A percentile compares a stretch with the other conserved stretches of the same genome.
phyloP scores from a whole-genome alignment of 1,139 yeast species.

The Geotrichum citri-aurantii region DNA sequence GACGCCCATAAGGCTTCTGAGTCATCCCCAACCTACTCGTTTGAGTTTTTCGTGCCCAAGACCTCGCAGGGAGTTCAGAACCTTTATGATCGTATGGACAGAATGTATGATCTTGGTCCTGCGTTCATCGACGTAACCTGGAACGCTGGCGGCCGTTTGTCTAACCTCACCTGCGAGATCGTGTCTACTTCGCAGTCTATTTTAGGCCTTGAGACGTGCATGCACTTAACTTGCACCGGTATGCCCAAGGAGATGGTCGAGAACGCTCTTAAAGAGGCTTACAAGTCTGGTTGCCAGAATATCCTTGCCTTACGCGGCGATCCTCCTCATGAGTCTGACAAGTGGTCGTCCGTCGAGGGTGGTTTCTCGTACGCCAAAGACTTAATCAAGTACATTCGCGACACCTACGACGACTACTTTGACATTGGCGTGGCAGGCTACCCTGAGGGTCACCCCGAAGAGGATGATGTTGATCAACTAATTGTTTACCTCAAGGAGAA shows the following conservation, averaged over 20 bases:
- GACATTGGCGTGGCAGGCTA: conserved; percentile 91
- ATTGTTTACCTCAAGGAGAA: conserved; percentile 73
- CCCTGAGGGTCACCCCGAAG: conserved; percentile 98
- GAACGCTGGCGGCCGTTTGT: conserved; percentile 94
- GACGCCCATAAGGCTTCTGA: conserved; percentile 31
- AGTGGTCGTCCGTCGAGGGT: conserved; percentile 50
- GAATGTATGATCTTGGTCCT: conserved; percentile 92
- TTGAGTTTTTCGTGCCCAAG: conserved; percentile 97
- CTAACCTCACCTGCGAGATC: conserved; percentile 80
- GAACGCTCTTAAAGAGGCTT: conserved; percentile 79
- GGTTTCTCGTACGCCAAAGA: conserved; percentile 77
- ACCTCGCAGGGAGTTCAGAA: conserved; percentile 96
- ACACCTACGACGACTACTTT: conserved; percentile 66
- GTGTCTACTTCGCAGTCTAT: conserved; percentile 88
- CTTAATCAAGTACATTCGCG: conserved; percentile 68
- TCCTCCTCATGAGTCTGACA: conserved; percentile 55
- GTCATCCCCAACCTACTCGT: conserved; percentile 60
- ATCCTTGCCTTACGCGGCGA: conserved; percentile 94
- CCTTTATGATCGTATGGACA: conserved; percentile 92
- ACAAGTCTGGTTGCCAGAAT: conserved; percentile 88
- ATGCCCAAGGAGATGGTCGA: conserved; percentile 82
- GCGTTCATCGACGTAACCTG: conserved; percentile 92
- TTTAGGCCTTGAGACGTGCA: conserved; percentile 93
- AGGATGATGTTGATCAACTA: conserved; percentile 51
- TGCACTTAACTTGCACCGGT: conserved; percentile 96